Evolutionary conservation across 306 rosid species (phyloP).

Genomic region (Corylus americana): DNA sequence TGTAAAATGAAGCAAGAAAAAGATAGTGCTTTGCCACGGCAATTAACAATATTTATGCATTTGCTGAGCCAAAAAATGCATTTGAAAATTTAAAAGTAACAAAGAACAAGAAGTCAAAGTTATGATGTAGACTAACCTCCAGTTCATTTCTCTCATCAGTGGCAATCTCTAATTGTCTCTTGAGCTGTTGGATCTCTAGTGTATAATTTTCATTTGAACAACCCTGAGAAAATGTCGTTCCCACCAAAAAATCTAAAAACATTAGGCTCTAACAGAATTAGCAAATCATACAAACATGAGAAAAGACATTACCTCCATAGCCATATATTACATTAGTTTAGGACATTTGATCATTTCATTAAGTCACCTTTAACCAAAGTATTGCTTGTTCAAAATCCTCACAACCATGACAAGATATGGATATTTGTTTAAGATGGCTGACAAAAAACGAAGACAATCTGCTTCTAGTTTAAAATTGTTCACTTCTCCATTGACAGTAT

Average conservation of each 20-base stretch:
- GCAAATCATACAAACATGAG: background rate
- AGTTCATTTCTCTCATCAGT: conserved; percentile 66
- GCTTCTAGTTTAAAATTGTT: background rate
- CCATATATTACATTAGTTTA: background rate
- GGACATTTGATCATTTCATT: too few relatives aligned
- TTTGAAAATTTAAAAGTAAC: conserved; percentile 8
- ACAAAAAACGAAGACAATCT: background rate
- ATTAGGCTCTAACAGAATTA: background rate
- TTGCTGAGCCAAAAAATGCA: conserved; percentile 9
- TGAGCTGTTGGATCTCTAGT: conserved; percentile 57
- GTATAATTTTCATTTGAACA: conserved; percentile 41
- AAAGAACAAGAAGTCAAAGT: conserved; percentile 13
- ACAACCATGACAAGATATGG: background rate
- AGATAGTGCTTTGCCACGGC: conserved; percentile 10
- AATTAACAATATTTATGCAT: background rate
- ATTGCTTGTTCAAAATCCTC: background rate
- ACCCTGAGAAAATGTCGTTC: conserved; percentile 43
- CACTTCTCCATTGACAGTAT: background rate
- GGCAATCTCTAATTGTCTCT: conserved; percentile 61
- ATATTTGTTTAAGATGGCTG: background rate
- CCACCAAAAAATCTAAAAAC: conserved; percentile 28
- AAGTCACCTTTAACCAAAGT: background rate
- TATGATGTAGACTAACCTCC: conserved; percentile 52
- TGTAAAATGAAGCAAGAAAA: background rate
- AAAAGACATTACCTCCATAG: background rate